Evolutionary conservation across 139 green algal genomes (phyloP).

Genomic region (Ettlia oleoabundans): DNA sequence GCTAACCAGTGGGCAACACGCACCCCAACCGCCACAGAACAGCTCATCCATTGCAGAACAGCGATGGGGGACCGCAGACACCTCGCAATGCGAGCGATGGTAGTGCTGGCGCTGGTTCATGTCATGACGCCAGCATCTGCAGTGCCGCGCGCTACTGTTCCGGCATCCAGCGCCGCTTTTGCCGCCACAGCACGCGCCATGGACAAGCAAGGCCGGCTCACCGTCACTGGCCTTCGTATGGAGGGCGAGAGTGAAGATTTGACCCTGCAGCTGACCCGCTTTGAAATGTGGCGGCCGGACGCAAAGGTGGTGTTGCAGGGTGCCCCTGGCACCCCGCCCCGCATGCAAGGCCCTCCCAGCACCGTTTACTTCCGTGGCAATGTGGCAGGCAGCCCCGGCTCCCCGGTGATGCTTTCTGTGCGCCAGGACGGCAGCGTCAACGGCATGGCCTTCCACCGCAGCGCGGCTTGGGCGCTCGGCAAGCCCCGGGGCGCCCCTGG

Average conservation of each 20-base stretch:
- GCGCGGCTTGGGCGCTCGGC: slow-evolving; percentile 1
- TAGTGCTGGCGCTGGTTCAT: not conserved
- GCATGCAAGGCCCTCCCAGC: not conserved
- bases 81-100: not conserved
- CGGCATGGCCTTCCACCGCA: not conserved
- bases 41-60: too few species aligned
- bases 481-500: not conserved
- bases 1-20: too few species aligned
- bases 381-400: not conserved
- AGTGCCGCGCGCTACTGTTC: not conserved
- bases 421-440: not conserved
- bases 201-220: not conserved
- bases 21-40: too few species aligned
- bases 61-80: too few species aligned
- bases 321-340: not conserved
- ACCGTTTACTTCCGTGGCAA: slow-evolving; percentile 5
- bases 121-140: not conserved
- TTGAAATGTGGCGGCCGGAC: not conserved
- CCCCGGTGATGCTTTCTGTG: not conserved
- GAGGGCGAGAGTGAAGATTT: not conserved
- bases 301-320: not conserved
- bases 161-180: not conserved
- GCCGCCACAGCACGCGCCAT: not conserved
- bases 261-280: not conserved
- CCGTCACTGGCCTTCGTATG: not conserved